Evolutionary conservation across 2,329 filamentous ascomycete genomes (phyloP).

Genomic region (Colletotrichum falcatum): DNA sequence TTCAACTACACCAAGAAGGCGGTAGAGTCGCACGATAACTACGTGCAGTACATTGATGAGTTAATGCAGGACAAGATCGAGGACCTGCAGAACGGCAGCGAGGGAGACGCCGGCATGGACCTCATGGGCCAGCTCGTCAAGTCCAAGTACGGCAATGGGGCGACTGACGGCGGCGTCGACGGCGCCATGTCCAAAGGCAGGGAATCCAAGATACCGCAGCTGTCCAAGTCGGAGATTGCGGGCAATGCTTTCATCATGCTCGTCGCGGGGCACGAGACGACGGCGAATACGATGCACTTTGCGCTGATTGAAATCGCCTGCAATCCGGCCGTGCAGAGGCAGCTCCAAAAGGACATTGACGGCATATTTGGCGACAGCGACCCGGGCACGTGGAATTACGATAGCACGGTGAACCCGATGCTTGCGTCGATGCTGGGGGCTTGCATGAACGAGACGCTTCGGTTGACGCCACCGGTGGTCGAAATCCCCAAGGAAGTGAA

Average conservation of each 20-base stretch:
- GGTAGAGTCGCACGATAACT: slow-evolving; percentile 69
- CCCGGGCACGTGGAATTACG: slow-evolving; percentile 76
- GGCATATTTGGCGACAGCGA: slow-evolving; percentile 69
- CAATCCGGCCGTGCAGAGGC: slow-evolving; percentile 71
- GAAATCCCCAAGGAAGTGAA: slow-evolving; percentile 77
- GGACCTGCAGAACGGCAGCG: slow-evolving; percentile 51
- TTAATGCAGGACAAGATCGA: slow-evolving; percentile 72
- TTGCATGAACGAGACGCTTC: slow-evolving; percentile 81
- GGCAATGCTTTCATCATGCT: slow-evolving; percentile 78
- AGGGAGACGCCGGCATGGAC: slow-evolving; percentile 61
- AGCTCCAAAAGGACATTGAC: slow-evolving; percentile 77
- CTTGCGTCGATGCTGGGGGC: slow-evolving; percentile 79
- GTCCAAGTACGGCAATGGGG: slow-evolving; percentile 52
- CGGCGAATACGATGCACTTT: slow-evolving; percentile 81
- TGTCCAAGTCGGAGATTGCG: slow-evolving; percentile 75
- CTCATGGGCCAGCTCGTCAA: slow-evolving; percentile 64
- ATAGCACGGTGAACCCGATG: slow-evolving; percentile 72
- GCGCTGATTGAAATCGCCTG: slow-evolving; percentile 75
- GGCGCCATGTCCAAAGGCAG: slow-evolving; percentile 34
- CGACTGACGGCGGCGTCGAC: slow-evolving; percentile 33
- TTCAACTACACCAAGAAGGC: slow-evolving; percentile 64
- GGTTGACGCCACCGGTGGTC: slow-evolving; percentile 77
- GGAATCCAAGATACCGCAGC: slow-evolving; percentile 48
- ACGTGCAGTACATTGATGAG: slow-evolving; percentile 76
- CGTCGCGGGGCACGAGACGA: slow-evolving; percentile 84